Evolutionary conservation across 169 alveolate species (phyloP).

Genomic region (Plasmodium inui): DNA sequence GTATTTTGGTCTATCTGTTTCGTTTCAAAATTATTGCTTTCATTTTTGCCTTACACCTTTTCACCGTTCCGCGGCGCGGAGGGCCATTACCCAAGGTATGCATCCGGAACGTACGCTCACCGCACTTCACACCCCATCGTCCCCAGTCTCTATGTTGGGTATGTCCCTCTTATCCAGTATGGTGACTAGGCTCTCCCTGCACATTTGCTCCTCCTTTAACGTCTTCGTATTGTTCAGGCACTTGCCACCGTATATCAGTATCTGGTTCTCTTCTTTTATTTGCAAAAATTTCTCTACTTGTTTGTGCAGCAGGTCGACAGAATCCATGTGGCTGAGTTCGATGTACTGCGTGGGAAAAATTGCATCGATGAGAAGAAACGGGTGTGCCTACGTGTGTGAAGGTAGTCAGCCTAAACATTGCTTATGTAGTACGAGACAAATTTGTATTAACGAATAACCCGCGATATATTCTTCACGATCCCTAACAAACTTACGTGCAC

Average conservation of each 20-base stretch:
- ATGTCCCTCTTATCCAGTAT: slow-evolving; percentile 48
- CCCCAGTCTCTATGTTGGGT: slow-evolving; percentile 43
- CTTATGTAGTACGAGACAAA: not conserved
- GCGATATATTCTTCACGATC: not conserved
- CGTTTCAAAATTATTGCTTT: not conserved
- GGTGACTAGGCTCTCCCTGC: slow-evolving; percentile 58
- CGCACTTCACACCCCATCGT: not conserved
- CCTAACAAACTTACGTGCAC: slow-evolving; percentile 17
- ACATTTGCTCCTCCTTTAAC: slow-evolving; percentile 22
- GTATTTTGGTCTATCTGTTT: not conserved
- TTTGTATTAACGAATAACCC: not conserved
- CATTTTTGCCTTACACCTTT: not conserved
- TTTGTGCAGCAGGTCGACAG: slow-evolving; percentile 34
- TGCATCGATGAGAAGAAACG: not conserved
- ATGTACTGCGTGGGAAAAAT: slow-evolving; percentile 30
- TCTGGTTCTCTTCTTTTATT: slow-evolving; percentile 65
- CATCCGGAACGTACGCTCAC: not conserved
- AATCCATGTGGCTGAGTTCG: slow-evolving; percentile 40
- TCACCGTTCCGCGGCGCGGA: not conserved
- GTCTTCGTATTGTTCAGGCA: slow-evolving; percentile 36
- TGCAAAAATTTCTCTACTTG: slow-evolving; percentile 33
- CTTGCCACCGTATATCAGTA: slow-evolving; percentile 30
- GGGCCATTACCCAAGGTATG: not conserved
- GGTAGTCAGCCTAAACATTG: not conserved
- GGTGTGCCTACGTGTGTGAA: not conserved